Evolutionary conservation across 441 rosid genomes (phyloP), one percentile per base, ranked within the genome.

Genomic region (Viola pubescens): DNA sequence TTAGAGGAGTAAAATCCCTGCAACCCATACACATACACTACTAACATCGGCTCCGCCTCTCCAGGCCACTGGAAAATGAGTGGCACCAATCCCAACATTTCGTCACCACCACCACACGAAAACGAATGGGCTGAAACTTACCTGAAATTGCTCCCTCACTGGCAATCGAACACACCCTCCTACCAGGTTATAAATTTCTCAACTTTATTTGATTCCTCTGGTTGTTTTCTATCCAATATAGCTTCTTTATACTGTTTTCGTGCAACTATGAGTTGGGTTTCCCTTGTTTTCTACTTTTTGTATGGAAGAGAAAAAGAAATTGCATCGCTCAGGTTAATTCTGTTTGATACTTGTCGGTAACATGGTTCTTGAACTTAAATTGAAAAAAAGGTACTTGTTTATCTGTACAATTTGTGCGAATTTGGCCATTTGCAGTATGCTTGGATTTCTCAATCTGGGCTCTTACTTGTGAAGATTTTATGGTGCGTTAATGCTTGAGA

Each of bases 51-150:
- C 19, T 16, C 19, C 19, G 19, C 19, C 19, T 16, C 19, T 7
- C 50, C 13, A 16, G 9, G 34, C 6, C 42, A 37, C 7, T 11
- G 5, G 61, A 63, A 70, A 70, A 82, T 77, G 82, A 40, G 52
- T 19, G 3, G 13, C 41, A 40, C 54, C 46, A 59, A 7, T 63
- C 48, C 9, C 64, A 16, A 16, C 19, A 16, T 16, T 16, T 16
- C 19, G 19, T 39, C 56, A 4, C 60, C 76, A 51, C 51, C 72
- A 58, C 14, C 73, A 60, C 68, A 74, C 11, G 76, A 73, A 64
- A 82, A 80, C 75, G 91, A 79, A 42, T 91, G 98, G 96, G 38
- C 79, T 54, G 64, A 67, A 14, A 67, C 88, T 39, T 76, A 75
- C 75, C 74, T 71, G 9, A 74, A 62, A 10, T 63, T 87, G 60